Evolutionary conservation across 2,329 filamentous ascomycete genomes (phyloP), one percentile per base, ranked within the genome.

Genomic region (Epichloe uncinata): DNA sequence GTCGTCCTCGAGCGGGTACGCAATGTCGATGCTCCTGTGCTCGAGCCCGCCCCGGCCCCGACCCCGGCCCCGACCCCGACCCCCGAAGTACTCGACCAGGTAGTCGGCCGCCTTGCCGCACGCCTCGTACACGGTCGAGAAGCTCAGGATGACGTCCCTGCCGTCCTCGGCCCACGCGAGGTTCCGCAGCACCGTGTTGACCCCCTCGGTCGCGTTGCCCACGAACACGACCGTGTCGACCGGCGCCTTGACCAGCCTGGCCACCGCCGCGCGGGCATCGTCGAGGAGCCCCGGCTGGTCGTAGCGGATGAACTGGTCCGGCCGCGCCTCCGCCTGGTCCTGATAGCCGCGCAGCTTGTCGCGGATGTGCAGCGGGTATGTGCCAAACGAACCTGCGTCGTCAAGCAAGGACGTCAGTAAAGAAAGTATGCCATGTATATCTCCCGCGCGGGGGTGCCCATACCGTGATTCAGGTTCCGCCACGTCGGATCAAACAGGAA

Each of bases 161-260:
- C 89, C 84, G 53, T 84, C 82, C 0, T 71, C 63, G 37, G 78
- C 64, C 74, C 82, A 95, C 1, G 63, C 60, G 2, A 96, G 65
- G 61, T 85, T 90, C 41, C 84, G 79, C n/a, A 95, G 74, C 5
- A 95, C 78, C 0, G 81, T 86, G 67, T 93, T 91, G 44, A 89
- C 67, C 22, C 79, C 87, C 0, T 78, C 82, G 0, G 87, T 94
- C 12, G 89, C 87, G 63, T 96, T 96, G 51, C 78, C 71, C 1
- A 95, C 81, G 55, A 94, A 83, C 1, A 95, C 88, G 38, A 86
- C 70, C 9, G 82, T 80, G 9, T 82, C 73, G 1, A 71, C 61
- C 0, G 83, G 80, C 0, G 78, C 83, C 53, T 85, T 78, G 53
- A 96, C 69, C 20, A 87, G 60, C 22, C 69, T 63, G 1, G 86